phyloP scores from a whole-genome alignment of 2,329 filamentous ascomycete species.

The Metarhizium rileyi region DNA sequence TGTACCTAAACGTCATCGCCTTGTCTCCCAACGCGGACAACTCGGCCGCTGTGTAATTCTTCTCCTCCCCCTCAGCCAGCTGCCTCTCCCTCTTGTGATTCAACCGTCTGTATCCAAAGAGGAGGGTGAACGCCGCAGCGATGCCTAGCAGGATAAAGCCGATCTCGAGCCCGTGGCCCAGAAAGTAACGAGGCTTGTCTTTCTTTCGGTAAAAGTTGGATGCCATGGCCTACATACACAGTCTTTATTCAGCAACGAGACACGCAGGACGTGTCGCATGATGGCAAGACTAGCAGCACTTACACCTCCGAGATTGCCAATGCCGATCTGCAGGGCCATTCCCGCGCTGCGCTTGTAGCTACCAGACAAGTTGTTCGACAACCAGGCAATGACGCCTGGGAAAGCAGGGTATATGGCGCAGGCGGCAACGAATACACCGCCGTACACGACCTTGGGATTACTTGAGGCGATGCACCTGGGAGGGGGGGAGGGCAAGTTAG shows the following conservation, averaged over 20 bases:
- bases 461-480: slow-evolving; percentile 46
- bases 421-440: slow-evolving; percentile 65
- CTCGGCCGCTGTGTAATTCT: slow-evolving; percentile 32
- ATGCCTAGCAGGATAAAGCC: slow-evolving; percentile 38
- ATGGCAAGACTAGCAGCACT: slow-evolving; percentile 11
- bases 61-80: slow-evolving; percentile 31
- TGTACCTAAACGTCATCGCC: slow-evolving; percentile 54
- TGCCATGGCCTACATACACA: slow-evolving; percentile 46
- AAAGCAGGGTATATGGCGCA: slow-evolving; percentile 74
- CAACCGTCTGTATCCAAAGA: slow-evolving; percentile 43
- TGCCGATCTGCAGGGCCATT: slow-evolving; percentile 54
- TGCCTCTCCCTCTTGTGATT: slow-evolving; percentile 47
- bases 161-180: slow-evolving; percentile 41
- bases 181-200: slow-evolving; percentile 37
- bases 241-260: not conserved
- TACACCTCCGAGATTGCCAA: slow-evolving; percentile 48
- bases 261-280: too few relatives aligned
- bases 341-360: slow-evolving; percentile 54
- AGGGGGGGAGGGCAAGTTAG: too few relatives aligned
- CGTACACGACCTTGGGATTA: slow-evolving; percentile 56
- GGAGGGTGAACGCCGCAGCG: slow-evolving; percentile 31
- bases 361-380: slow-evolving; percentile 65
- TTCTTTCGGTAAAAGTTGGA: slow-evolving; percentile 58
- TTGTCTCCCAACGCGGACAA: slow-evolving; percentile 50
- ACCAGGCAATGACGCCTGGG: slow-evolving; percentile 70